Base-by-base conservation (phyloP, 164 flowering plant species). In the Santalum album region DNA sequence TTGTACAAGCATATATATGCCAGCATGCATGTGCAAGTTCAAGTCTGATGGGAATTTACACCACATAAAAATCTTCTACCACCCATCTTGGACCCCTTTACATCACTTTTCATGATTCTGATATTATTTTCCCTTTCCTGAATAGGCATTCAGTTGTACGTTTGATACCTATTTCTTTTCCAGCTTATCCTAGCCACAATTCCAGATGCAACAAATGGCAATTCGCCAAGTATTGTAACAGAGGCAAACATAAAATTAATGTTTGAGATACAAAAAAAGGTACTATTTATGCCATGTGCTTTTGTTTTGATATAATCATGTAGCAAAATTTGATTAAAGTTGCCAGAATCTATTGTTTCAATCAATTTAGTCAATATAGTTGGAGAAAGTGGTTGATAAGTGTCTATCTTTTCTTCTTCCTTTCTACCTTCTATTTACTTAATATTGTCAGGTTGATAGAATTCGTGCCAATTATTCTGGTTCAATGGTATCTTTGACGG, bases 241-340 rank as follows among this genome's bases (percentile, higher is more conserved):
- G 87, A 90, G 25, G 64, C 75, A 49, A 90, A 90, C 55, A 75
- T 90, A 53, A 77, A 74, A 59, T 73, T 90, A 48, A 84, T 90
- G 43, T 90, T 90, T 81, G 96, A 84, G 34, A 69, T 87, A 59
- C 98, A 90, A 56, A 82, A 80, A 66, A 90, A 80, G 89, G 98
- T 87, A 74, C 48, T 6, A 3, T 29, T 10, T 42, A 11, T 32
- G n/a, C 3, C n/a, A 17, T 23, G 7, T 49, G 9, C 27, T 23
- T 16, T 2, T n/a, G 10, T 44, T 17, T 44, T 6, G 7, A 6
- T 44, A 44, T 44, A 16, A 32, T 44, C 17, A 16, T 46, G 42
- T 46, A 19, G 16, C 16, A 20, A 20, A 46, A n/a, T 19, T 46
- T 46, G 16, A 20, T 46, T 49, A 17, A 25, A 22, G 51, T 49